Conservation (phyloP, 768 basidiomycete species). For the Termitomyces sp. region DNA sequence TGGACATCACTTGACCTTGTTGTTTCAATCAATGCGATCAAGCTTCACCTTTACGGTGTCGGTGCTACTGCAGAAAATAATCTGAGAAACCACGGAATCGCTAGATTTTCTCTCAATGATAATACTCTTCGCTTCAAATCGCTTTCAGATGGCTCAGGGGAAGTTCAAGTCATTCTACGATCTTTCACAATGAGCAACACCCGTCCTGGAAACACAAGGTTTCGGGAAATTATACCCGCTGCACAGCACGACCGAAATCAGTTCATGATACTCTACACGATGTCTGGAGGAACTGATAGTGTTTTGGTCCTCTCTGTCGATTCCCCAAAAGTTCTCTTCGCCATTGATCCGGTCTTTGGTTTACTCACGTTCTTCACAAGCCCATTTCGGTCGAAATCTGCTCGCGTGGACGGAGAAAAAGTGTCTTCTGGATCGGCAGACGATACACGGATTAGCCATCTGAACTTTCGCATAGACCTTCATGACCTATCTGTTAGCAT, state of each 20-base stretch:
- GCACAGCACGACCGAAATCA: constrained; percentile 85
- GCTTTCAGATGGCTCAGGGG: constrained; percentile 76
- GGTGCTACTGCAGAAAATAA: constrained; percentile 49
- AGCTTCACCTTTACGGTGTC: constrained; percentile 81
- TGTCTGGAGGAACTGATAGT: constrained; percentile 50
- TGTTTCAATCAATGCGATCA: constrained; percentile 64
- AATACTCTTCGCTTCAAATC: constrained; percentile 76
- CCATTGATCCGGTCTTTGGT: constrained; percentile 86
- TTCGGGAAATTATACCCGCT: constrained; percentile 93
- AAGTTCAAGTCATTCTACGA: constrained; percentile 82
- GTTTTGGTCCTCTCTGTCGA: constrained; percentile 82
- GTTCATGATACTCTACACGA: constrained; percentile 88
- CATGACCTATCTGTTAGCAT: constrained; percentile 87
- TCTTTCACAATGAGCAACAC: constrained; percentile 93
- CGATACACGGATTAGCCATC: background rate
- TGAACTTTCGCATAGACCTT: constrained; percentile 79
- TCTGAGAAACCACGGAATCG: constrained; percentile 76
- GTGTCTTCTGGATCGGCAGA: background rate
- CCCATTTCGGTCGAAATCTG: constrained; percentile 28
- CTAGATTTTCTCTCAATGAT: constrained; percentile 76
- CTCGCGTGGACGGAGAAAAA: constrained; percentile 2
- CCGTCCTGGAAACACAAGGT: constrained; percentile 72
- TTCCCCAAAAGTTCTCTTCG: constrained; percentile 88
- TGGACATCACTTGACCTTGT: constrained; percentile 72
- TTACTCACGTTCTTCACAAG: constrained; percentile 81